Conservation (phyloP, 805 yeast species). For the Starmerella stigmatis region DNA sequence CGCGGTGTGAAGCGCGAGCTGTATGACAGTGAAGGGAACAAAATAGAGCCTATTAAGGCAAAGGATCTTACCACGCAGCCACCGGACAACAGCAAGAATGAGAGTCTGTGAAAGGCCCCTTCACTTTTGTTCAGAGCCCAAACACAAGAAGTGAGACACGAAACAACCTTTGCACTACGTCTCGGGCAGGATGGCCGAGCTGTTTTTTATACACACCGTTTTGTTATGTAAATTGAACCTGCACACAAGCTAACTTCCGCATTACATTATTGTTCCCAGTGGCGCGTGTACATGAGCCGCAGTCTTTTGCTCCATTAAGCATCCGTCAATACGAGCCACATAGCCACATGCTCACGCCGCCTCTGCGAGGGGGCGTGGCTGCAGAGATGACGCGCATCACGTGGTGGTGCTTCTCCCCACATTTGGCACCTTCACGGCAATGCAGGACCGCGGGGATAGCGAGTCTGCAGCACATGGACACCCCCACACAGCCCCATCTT, state of each 20-base stretch:
- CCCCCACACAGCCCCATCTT: constrained; percentile 1
- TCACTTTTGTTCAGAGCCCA: background rate
- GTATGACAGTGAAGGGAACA: background rate
- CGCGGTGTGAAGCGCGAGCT: background rate
- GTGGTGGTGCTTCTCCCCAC: constrained; percentile 1
- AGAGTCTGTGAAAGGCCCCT: background rate
- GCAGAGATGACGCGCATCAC: background rate
- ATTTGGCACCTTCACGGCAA: background rate
- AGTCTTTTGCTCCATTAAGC: no score
- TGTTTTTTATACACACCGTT: background rate
- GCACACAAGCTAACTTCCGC: no score
- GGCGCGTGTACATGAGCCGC: no score
- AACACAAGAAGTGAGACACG: no score
- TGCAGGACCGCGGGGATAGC: background rate
- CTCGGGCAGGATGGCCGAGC: no score
- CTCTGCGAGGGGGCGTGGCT: no score
- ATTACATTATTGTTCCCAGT: no score
- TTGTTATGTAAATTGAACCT: no score
- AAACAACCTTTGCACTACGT: no score
- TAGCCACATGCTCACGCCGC: background rate
- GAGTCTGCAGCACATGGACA: background rate
- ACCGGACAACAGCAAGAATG: background rate
- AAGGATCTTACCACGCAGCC: background rate
- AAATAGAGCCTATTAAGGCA: background rate
- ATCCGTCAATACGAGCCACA: no score